These are phyloP conservation scores for Colletotrichum sublineola DNA, from an alignment of 2,329 filamentous ascomycete species.

Conservation along the genomic window DNA sequence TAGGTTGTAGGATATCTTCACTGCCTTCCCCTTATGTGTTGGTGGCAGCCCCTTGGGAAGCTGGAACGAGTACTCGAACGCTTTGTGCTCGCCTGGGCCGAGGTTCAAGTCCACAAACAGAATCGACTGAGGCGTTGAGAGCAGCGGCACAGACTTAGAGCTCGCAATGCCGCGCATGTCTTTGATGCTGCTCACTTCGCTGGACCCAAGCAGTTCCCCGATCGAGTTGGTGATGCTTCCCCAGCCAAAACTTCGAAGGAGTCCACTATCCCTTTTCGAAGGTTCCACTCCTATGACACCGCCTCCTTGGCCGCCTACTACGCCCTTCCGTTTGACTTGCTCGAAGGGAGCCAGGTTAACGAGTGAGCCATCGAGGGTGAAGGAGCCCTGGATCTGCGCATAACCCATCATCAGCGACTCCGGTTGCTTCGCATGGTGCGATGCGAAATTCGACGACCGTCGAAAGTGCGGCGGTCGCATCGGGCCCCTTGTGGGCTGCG, in stretches of 20 bases:
- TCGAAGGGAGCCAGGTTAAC: constrained; percentile 93
- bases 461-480: constrained; percentile 64
- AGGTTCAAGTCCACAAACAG: constrained; percentile 94
- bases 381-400: constrained; percentile 92
- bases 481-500: constrained; percentile 48
- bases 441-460: constrained; percentile 59
- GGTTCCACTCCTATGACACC: constrained; percentile 87
- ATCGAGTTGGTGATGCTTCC: constrained; percentile 88
- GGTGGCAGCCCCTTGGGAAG: constrained; percentile 92
- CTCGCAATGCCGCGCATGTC: constrained; percentile 93
- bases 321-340: constrained; percentile 93
- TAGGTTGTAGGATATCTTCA: constrained; percentile 93
- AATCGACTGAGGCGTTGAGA: constrained; percentile 96
- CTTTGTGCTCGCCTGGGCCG: constrained; percentile 87
- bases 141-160: constrained; percentile 86
- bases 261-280: constrained; percentile 79
- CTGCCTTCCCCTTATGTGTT: constrained; percentile 89
- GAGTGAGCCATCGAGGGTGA: constrained; percentile 90
- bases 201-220: constrained; percentile 86
- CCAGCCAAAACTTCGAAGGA: constrained; percentile 90
- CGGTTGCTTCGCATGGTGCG: constrained; percentile 63
- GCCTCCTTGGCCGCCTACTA: constrained; percentile 87
- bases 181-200: constrained; percentile 91
- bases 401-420: constrained; percentile 98
- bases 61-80: constrained; percentile 88